Conservation (phyloP, 495 filamentous ascomycete genomes). For the Cercophora samala region DNA sequence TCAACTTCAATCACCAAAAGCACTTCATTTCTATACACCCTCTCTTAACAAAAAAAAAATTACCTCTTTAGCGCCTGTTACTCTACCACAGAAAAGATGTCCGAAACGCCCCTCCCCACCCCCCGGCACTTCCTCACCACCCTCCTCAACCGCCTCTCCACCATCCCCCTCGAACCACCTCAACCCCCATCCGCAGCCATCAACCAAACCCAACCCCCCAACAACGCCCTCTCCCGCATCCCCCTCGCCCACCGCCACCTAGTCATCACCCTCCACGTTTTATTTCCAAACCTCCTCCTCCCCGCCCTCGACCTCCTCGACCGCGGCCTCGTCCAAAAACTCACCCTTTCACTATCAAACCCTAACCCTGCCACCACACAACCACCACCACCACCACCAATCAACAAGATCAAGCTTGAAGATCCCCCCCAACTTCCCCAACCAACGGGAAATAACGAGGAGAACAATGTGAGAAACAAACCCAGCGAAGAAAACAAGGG, state of each 20-base stretch:
- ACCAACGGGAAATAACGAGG: no score
- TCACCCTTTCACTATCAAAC: constrained; percentile 25
- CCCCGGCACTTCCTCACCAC: constrained; percentile 44
- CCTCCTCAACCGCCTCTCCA: constrained; percentile 43
- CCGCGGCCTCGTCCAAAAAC: constrained; percentile 56
- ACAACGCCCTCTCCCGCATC: constrained; percentile 43
- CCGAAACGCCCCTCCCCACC: constrained; percentile 31
- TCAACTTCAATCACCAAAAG: background rate
- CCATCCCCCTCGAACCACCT: constrained; percentile 28
- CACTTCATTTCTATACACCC: no score
- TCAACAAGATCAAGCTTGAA: background rate
- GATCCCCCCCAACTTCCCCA: no score
- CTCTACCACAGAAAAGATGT: background rate
- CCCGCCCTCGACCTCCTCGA: constrained; percentile 83
- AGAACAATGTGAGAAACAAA: background rate
- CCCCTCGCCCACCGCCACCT: constrained; percentile 40
- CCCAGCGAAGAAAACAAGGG: background rate
- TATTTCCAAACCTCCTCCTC: constrained; percentile 60
- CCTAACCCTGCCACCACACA: background rate
- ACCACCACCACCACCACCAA: no score
- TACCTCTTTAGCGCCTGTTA: background rate
- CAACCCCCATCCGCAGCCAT: background rate
- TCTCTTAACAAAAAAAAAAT: background rate
- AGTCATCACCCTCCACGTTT: constrained; percentile 59
- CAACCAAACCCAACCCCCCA: background rate